Conservation (phyloP, 306 rosid species). For the Cicer chorassanicum region DNA sequence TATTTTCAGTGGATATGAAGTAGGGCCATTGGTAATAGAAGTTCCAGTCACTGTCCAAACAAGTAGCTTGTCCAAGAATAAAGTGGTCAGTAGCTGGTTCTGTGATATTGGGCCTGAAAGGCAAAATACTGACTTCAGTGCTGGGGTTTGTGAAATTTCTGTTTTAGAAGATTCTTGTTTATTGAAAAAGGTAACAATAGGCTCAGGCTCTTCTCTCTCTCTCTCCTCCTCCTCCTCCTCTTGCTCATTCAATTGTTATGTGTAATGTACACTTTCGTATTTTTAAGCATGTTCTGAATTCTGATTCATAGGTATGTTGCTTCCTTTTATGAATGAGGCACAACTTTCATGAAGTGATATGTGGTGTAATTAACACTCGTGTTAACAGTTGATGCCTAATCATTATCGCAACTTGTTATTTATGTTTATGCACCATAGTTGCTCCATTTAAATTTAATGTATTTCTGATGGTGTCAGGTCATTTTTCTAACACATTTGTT, state of each 20-base stretch:
- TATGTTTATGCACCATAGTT: neutral
- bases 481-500: slow-evolving; percentile 7
- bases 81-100: slow-evolving; percentile 43
- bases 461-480: slow-evolving; percentile 2
- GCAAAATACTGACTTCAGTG: slow-evolving; percentile 37
- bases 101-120: slow-evolving; percentile 46
- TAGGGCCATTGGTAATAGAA: slow-evolving; percentile 65
- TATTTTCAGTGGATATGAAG: slow-evolving; percentile 73
- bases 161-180: slow-evolving; percentile 50
- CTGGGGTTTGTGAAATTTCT: slow-evolving; percentile 49
- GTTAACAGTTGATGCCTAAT: neutral
- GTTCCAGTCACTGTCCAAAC: slow-evolving; percentile 49
- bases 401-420: slow-evolving; percentile 2
- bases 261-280: neutral
- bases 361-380: neutral
- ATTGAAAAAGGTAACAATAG: slow-evolving; percentile 57
- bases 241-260: neutral
- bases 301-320: slow-evolving; percentile 22
- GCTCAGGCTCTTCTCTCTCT: neutral
- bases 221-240: neutral
- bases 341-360: slow-evolving; percentile 13
- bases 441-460: slow-evolving; percentile 6
- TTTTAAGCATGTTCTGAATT: slow-evolving; percentile 31
- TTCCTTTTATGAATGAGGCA: slow-evolving; percentile 29
- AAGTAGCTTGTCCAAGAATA: slow-evolving; percentile 47